These are phyloP conservation scores for Adansonia rubrostipa DNA, from an alignment of 441 rosid species.

Conservation along the genomic window DNA sequence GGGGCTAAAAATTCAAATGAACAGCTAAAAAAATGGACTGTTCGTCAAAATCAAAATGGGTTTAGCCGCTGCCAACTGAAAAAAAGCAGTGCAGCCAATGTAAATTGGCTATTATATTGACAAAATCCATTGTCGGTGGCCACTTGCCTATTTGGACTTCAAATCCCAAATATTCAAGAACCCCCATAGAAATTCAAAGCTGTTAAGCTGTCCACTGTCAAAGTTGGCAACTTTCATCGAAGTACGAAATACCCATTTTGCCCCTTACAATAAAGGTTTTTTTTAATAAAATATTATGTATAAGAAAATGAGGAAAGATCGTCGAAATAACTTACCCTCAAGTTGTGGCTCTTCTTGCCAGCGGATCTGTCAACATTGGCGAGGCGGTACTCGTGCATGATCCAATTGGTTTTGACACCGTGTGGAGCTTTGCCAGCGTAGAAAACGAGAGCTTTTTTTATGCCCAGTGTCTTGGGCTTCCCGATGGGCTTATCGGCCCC, in stretches of 20 bases:
- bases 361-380: constrained; percentile 83
- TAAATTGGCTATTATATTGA: background rate
- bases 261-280: background rate
- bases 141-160: background rate
- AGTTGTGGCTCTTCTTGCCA: constrained; percentile 53
- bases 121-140: background rate
- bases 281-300: background rate
- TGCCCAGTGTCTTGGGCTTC: constrained; percentile 77
- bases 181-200: background rate
- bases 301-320: background rate
- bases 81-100: background rate
- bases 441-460: constrained; percentile 88
- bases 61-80: background rate
- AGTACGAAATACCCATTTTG: background rate
- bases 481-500: constrained; percentile 97
- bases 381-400: constrained; percentile 94
- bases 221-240: background rate
- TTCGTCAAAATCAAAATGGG: background rate
- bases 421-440: constrained; percentile 90
- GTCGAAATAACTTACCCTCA: constrained; percentile 48
- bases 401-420: constrained; percentile 93
- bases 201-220: background rate
- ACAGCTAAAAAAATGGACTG: background rate
- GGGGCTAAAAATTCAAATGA: background rate
- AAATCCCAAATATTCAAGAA: background rate